A percentile compares a stretch with the other conserved stretches of the same genome.
phyloP scores from a whole-genome alignment of 73 alveolate species.

The Breviolum minutum region DNA sequence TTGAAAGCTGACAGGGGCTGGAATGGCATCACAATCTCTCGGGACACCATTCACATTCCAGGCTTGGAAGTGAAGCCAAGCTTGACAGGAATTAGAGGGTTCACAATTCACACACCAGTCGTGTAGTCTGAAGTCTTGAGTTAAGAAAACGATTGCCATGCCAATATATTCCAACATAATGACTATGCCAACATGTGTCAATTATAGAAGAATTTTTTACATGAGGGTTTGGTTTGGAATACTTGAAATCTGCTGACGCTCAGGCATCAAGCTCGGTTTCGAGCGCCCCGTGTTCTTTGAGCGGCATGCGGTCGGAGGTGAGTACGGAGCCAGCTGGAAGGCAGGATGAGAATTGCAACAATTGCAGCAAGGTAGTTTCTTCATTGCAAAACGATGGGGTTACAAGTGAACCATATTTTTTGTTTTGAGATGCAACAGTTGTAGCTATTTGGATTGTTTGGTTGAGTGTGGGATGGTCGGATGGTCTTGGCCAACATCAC shows the following conservation, averaged over 20 bases:
- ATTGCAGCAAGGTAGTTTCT: no score
- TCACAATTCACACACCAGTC: no score
- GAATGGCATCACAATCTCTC: slow-evolving; percentile 94
- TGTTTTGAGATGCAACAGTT: no score
- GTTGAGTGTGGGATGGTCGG: no score
- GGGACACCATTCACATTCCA: slow-evolving; percentile 95
- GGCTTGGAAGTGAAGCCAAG: not conserved
- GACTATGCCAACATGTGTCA: not conserved
- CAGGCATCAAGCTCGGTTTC: slow-evolving; percentile 95
- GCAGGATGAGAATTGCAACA: not conserved
- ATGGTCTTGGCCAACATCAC: not conserved
- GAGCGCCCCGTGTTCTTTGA: slow-evolving; percentile 94
- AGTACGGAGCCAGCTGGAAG: slow-evolving; percentile 96
- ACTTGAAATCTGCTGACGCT: not conserved
- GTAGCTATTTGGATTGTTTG: no score
- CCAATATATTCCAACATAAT: not conserved
- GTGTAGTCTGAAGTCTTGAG: no score
- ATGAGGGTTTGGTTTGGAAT: not conserved
- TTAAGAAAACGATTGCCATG: not conserved
- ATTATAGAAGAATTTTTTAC: no score
- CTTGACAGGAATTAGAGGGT: no score
- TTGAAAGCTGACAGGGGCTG: slow-evolving; percentile 65
- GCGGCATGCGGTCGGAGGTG: slow-evolving; percentile 95
- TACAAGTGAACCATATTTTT: no score
- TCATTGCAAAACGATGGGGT: no score